A percentile compares a stretch with the other conserved stretches of the same genome.
phyloP scores from a whole-genome alignment of 2,329 filamentous ascomycete genomes.

The Diaporthe eres region DNA sequence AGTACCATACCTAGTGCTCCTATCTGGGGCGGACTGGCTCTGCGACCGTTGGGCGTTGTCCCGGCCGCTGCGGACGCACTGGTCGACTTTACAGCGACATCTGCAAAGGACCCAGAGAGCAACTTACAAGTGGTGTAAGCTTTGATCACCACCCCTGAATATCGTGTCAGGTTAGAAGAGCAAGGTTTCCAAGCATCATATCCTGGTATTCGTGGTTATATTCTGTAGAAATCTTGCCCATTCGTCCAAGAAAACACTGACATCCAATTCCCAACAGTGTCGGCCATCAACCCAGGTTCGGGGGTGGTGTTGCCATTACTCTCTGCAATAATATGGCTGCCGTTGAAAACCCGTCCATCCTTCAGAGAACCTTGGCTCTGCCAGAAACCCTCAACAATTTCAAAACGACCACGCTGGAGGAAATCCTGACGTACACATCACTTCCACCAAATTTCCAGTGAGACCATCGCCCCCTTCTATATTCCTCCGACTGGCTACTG shows the following conservation, averaged over 20 bases:
- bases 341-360: not conserved
- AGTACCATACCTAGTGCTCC: not conserved
- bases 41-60: not conserved
- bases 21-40: not conserved
- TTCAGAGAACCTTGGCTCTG: not conserved
- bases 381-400: slow-evolving; percentile 10
- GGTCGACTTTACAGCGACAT: not conserved
- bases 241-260: not conserved
- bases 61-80: not conserved
- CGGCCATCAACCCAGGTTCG: not conserved
- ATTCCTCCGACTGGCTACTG: not conserved
- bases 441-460: not conserved
- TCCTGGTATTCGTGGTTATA: not conserved
- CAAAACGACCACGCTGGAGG: not conserved
- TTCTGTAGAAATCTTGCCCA: not conserved
- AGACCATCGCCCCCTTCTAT: not conserved
- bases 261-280: not conserved
- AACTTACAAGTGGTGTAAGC: not conserved
- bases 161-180: not conserved
- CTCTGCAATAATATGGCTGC: not conserved
- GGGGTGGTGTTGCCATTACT: not conserved
- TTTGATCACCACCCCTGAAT: not conserved
- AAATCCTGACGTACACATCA: not conserved
- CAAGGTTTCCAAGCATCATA: not conserved
- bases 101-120: not conserved